Evolutionary conservation across 2,329 filamentous ascomycete genomes (phyloP).

Genomic region (Xylariaceae sp.): DNA sequence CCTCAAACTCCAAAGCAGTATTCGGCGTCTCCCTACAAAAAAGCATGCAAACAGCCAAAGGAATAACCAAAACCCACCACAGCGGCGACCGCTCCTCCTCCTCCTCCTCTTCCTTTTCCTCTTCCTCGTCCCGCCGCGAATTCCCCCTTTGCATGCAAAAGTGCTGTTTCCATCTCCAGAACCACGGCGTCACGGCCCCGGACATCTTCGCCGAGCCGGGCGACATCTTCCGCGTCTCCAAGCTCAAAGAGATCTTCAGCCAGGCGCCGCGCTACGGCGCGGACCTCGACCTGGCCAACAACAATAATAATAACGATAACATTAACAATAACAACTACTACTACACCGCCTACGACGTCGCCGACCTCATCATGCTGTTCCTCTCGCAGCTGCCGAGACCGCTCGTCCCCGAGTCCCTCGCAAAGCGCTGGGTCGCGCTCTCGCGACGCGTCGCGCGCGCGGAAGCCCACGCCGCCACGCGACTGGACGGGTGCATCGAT

Average conservation of each 20-base stretch:
- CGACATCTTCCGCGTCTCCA: constrained; percentile 31
- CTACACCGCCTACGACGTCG: constrained; percentile 38
- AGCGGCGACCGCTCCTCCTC: constrained; percentile 18
- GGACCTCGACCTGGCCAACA: constrained; percentile 32
- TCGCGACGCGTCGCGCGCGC: constrained; percentile 36
- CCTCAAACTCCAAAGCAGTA: constrained; percentile 26
- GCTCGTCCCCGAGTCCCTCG: constrained; percentile 35
- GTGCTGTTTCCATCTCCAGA: constrained; percentile 36
- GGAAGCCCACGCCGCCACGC: constrained; percentile 31
- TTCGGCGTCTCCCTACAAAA: constrained; percentile 38
- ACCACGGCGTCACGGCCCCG: constrained; percentile 32
- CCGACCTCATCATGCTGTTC: constrained; percentile 37
- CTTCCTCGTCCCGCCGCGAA: constrained; percentile 31
- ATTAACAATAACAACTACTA: too few relatives aligned
- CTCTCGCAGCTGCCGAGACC: constrained; percentile 37
- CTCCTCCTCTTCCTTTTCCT: too few relatives aligned
- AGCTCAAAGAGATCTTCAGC: constrained; percentile 36
- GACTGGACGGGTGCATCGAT: constrained; percentile 39
- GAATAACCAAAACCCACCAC: constrained; percentile 37
- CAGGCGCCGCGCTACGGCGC: constrained; percentile 35
- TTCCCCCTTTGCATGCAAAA: constrained; percentile 40
- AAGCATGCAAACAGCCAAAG: constrained; percentile 37
- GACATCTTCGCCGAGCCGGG: constrained; percentile 36
- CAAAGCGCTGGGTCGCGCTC: constrained; percentile 37
- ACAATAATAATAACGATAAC: too few relatives aligned